Base-by-base conservation (phyloP, 176 grass and related monocot genomes). In the Oryza rufipogon region DNA sequence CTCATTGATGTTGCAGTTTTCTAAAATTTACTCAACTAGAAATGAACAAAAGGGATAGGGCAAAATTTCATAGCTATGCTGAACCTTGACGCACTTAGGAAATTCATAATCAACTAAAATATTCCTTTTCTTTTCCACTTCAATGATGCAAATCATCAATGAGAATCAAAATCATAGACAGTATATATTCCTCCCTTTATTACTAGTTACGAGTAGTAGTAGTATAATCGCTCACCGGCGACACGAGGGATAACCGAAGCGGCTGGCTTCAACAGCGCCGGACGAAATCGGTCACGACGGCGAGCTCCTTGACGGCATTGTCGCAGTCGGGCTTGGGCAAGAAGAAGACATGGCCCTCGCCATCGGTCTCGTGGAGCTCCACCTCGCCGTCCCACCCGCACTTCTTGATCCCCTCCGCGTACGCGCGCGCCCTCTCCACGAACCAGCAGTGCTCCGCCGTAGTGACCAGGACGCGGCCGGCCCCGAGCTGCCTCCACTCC, bases 311-410 rank as follows among this genome's bases (percentile, higher is more conserved):
- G 79, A 89, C 54, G 15, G 91, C 88, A 17, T 83, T 89, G 13
- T 96, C 87, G 9, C 67, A 80, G 47, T 87, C 83, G 66, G 79
- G 78, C 70, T 93, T 91, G 8, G 52, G 56, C 65, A 93, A 46
- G 83, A 91, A 91, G 86, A 85, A 96, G 75, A 85, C 88, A 20
- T 96, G 94, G 39, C 7, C 64, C 66, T 93, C 94, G 54, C 86
- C 91, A 28, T 80, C 48, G 15, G 94, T 83, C 81, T 96, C 91
- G 49, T 87, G 60, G 76, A 91, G 64, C 78, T 89, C 16, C 25
- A 90, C 51, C 61, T 92, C 88, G 20, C 89, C 90, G 32, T 80
- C 84, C 94, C 94, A 97, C 34, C 90, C 89, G 58, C 84, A 90
- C 26, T 81, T 87, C 86, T 84, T 82, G 76, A 97, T 68, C 63